A percentile compares a stretch with the other conserved stretches of the same genome.
Evolutionary conservation across 768 basidiomycete genomes (phyloP).

Genomic region (Auricularia cornea): DNA sequence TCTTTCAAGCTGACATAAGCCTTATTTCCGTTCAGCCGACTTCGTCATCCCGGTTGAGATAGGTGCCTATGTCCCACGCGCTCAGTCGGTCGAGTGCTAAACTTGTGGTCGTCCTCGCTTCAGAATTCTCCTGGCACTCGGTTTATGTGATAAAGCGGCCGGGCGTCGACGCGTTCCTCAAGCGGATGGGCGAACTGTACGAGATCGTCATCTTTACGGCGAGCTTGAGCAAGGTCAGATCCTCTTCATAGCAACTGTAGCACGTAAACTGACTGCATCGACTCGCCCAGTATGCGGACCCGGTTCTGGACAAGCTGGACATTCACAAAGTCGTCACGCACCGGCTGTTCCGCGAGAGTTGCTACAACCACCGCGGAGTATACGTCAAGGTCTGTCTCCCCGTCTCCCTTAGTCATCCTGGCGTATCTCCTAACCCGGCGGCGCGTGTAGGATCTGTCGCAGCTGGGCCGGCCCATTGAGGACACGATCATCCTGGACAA

Average conservation of each 20-base stretch:
- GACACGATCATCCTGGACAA: conserved; percentile 45
- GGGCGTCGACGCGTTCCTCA: conserved; percentile 41
- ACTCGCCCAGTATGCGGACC: conserved; percentile 44
- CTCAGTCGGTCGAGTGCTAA: too few species aligned
- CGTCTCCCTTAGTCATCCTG: conserved; percentile 15
- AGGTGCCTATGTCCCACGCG: neutral
- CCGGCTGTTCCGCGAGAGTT: conserved; percentile 41
- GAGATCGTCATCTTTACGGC: conserved; percentile 45
- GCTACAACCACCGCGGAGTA: conserved; percentile 44
- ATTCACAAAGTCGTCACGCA: conserved; percentile 37
- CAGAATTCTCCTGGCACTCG: conserved; percentile 42
- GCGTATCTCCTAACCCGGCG: too few species aligned
- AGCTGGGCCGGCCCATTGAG: conserved; percentile 38
- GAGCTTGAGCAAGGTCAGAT: conserved; percentile 32
- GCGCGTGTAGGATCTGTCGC: conserved; percentile 40
- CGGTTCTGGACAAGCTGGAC: conserved; percentile 42
- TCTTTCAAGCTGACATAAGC: neutral
- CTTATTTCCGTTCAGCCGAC: conserved; percentile 17
- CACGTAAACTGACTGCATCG: too few species aligned
- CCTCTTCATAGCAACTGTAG: too few species aligned
- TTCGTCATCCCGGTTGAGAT: conserved; percentile 46
- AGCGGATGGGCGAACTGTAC: conserved; percentile 43
- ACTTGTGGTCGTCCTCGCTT: too few species aligned
- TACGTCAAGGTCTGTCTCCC: conserved; percentile 31
- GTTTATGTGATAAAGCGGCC: conserved; percentile 47